Base-by-base conservation (phyloP, 2,329 filamentous ascomycete species). In the Incumbomyces lentus region DNA sequence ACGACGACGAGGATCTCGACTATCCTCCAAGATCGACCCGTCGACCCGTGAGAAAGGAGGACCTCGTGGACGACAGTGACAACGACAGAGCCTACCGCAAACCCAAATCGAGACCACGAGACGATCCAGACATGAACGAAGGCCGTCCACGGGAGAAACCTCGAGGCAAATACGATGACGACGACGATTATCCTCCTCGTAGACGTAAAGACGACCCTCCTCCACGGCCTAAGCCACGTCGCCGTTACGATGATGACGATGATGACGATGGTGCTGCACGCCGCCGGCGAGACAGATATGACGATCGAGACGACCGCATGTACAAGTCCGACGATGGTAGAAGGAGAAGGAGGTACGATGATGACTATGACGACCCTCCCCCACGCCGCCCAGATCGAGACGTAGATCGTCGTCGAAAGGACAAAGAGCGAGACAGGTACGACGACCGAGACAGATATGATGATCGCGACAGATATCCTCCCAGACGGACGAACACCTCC, bases 271-370 rank as follows among this genome's bases (percentile, higher is more conserved):
- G 40, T 42, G 50, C 46, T 3, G 40, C 48, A 13, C 42, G 49
- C 19, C 52, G 50, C 13, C 48, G 49, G 30, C 46, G 44, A 46
- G 53, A 55, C 38, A 48, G 40, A 47, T 39, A 53, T 37, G 31
- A 39, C 14, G 50, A 54, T 31, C 19, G 34, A 4, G 49, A 47
- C 7, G 51, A 55, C 14, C 46, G 45, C 35, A 47, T 48, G n/a
- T 52, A 52, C 36, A 42, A 43, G 41, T 53, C 51, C 11, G 52
- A 55, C 40, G 46, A 34, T 11, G 42, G 49, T 5, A 14, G 53
- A 47, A 30, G 52, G 51, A 16, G 50, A 49, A 36, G 52, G 50
- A 36, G 52, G 50, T 44, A 52, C 48, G 14, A 52, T 2, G 54
- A 54, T 29, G 47, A 44, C 31, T 52, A 46, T 19, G 19, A 51